Conservation (phyloP, 1,284 basidiomycete species). For the Cerrena zonata region DNA sequence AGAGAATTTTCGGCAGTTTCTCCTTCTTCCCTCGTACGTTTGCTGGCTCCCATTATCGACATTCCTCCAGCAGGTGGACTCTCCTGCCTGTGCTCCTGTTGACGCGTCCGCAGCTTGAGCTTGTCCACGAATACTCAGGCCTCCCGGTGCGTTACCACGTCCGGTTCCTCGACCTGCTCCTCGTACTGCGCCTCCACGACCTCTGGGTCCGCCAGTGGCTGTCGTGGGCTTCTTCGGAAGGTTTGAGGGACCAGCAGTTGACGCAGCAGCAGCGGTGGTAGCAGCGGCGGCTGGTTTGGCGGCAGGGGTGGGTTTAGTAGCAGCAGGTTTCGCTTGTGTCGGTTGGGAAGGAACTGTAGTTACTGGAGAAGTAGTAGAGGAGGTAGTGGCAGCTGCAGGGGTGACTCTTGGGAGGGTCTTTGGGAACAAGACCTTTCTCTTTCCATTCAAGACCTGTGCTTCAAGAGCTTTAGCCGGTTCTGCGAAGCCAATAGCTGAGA, state of each 20-base stretch:
- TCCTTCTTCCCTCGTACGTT: conserved; percentile 60
- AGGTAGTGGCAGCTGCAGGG: neutral
- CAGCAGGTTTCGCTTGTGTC: conserved; percentile 2
- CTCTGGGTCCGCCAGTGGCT: conserved; percentile 11
- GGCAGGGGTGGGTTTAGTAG: conserved; percentile 12
- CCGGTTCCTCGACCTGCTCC: conserved; percentile 20
- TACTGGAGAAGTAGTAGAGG: neutral
- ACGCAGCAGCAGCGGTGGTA: conserved; percentile 2
- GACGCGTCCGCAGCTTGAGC: too few species aligned
- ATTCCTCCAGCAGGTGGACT: conserved; percentile 36
- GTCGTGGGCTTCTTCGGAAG: conserved; percentile 17
- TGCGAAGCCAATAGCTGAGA: conserved; percentile 54
- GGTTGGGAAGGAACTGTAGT: too few species aligned
- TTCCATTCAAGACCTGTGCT: conserved; percentile 53
- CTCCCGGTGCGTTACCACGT: conserved; percentile 29
- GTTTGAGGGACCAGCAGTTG: neutral
- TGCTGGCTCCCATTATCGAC: conserved; percentile 61
- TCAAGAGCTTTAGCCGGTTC: conserved; percentile 59
- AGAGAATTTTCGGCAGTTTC: conserved; percentile 51
- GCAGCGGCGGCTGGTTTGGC: conserved; percentile 18
- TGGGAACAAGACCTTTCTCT: conserved; percentile 40
- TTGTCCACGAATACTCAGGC: conserved; percentile 34
- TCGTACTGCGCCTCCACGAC: conserved; percentile 22
- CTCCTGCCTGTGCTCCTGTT: conserved; percentile 35
- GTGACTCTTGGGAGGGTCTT: conserved; percentile 7